A percentile compares a stretch with the other conserved stretches of the same genome.
These are phyloP conservation scores for Pestalotiopsis sp. DNA, from an alignment of 2,329 filamentous ascomycete species.

Conservation along the genomic window DNA sequence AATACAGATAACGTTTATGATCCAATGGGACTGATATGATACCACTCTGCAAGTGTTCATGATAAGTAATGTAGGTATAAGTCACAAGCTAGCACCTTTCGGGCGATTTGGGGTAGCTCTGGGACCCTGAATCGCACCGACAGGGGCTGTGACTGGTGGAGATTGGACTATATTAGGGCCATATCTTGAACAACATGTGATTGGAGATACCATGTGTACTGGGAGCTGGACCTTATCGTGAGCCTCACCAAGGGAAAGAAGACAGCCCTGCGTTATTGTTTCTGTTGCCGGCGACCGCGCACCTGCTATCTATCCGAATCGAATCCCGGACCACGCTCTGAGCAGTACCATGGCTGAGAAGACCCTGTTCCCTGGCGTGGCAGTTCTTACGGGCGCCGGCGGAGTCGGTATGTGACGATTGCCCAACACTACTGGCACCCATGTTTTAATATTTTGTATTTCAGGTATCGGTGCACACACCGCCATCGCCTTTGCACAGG, in stretches of 20 bases:
- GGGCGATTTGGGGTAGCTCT: background rate
- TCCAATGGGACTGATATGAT: background rate
- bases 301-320: background rate
- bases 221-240: background rate
- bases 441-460: background rate
- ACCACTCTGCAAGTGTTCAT: too few species aligned
- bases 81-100: background rate
- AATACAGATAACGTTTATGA: background rate
- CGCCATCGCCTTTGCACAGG: constrained; percentile 49
- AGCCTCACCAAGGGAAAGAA: background rate
- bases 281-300: background rate
- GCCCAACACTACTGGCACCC: background rate
- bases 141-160: background rate
- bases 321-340: background rate
- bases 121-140: background rate
- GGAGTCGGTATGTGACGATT: constrained; percentile 40
- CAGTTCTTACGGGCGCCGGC: constrained; percentile 49
- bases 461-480: constrained; percentile 59
- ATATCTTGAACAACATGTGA: background rate
- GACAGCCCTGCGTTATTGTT: background rate
- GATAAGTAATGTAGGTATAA: too few species aligned
- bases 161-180: background rate
- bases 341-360: background rate
- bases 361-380: constrained; percentile 43
- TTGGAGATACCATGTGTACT: background rate